These are phyloP conservation scores for Entomortierella parvispora DNA, from an alignment of 192 early-diverging fungal species.

Conservation along the genomic window DNA sequence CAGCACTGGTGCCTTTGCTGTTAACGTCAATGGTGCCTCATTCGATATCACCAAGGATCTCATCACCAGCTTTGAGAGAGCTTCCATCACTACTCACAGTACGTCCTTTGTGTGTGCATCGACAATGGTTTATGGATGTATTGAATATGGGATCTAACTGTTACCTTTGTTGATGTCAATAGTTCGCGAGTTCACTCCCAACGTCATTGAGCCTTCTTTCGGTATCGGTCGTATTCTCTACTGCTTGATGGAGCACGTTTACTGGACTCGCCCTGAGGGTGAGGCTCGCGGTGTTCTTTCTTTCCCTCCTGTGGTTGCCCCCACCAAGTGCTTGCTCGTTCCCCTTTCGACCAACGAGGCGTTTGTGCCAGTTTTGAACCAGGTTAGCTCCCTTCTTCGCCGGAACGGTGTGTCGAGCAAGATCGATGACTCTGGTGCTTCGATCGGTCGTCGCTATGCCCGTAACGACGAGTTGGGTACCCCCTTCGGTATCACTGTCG, in stretches of 20 bases:
- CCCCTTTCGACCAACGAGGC: conserved; percentile 85
- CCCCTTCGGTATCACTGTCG: conserved; percentile 96
- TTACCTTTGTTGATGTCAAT: too few species aligned
- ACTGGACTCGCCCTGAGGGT: conserved; percentile 88
- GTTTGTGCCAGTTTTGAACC: conserved; percentile 67
- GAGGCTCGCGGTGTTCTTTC: conserved; percentile 90
- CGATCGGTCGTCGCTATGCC: conserved; percentile 95
- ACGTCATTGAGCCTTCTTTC: conserved; percentile 99
- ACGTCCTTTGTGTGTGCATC: not conserved
- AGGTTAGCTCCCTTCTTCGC: conserved; percentile 76
- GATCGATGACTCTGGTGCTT: conserved; percentile 87
- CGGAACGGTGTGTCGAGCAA: conserved; percentile 79
- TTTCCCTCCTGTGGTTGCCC: conserved; percentile 93
- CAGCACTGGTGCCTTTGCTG: conserved; percentile 54
- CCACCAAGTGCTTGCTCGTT: conserved; percentile 93
- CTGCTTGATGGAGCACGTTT: conserved; percentile 95
- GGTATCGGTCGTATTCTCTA: conserved; percentile 98
- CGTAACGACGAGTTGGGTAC: conserved; percentile 99
- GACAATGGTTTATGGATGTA: too few species aligned
- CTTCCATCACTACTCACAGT: conserved; percentile 39
- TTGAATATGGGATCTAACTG: too few species aligned
- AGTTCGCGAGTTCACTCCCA: conserved; percentile 96
- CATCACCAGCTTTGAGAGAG: conserved; percentile 38
- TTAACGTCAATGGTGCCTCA: conserved; percentile 70
- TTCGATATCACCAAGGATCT: conserved; percentile 70